A percentile compares a stretch with the other conserved stretches of the same genome.
Evolutionary conservation across 23 red algal species (phyloP).

Genomic region (Gracilaria gracilis): DNA sequence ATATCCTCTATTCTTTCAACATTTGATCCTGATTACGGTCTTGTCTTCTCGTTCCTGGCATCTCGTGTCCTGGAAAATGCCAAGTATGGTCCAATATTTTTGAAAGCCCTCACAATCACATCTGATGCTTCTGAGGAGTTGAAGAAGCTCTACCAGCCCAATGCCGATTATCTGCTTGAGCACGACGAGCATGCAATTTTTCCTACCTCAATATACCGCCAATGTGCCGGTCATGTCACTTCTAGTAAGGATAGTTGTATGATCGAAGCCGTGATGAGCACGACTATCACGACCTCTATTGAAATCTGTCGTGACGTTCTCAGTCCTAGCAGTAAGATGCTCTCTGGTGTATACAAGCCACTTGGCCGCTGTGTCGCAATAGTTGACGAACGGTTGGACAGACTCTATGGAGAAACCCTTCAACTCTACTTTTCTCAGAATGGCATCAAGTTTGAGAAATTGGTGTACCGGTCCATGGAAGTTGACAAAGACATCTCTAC

Average conservation of each 20-base stretch:
- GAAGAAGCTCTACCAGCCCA: constrained; percentile 52
- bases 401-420: constrained; percentile 60
- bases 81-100: constrained; percentile 31
- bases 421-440: constrained; percentile 58
- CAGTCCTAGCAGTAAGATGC: constrained; percentile 35
- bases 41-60: constrained; percentile 23
- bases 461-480: constrained; percentile 83
- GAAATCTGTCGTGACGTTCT: constrained; percentile 76
- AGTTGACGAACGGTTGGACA: constrained; percentile 71
- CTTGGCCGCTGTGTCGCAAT: constrained; percentile 70
- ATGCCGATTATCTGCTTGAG: constrained; percentile 75
- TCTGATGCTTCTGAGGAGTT: constrained; percentile 5
- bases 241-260: constrained; percentile 60
- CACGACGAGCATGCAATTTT: constrained; percentile 75
- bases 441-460: constrained; percentile 59
- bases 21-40: constrained; percentile 27
- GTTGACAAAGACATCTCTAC: constrained; percentile 87
- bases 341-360: constrained; percentile 74
- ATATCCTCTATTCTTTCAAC: constrained; percentile 30
- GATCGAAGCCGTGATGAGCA: constrained; percentile 78
- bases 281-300: constrained; percentile 80
- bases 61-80: constrained; percentile 46
- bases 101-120: constrained; percentile 64
- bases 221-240: constrained; percentile 62
- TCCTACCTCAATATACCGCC: constrained; percentile 79